phyloP scores from a whole-genome alignment of 169 alveolate genomes.

The Eimeria brunetti region DNA sequence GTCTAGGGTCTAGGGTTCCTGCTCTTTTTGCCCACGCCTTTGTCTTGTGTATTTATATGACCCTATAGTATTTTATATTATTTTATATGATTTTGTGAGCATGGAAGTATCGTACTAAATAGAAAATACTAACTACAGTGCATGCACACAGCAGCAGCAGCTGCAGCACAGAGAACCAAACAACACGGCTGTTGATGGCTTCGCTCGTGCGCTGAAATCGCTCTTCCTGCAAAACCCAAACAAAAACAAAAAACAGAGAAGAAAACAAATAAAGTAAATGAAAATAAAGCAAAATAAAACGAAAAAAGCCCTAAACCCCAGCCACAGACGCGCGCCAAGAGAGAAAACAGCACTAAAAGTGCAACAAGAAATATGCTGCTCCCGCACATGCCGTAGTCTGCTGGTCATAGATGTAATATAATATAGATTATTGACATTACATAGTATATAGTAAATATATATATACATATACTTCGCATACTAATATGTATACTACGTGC shows the following conservation, averaged over 20 bases:
- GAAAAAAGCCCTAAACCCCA: too few species aligned
- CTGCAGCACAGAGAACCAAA: conserved; percentile 76
- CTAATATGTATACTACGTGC: too few species aligned
- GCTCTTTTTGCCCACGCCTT: background rate
- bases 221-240: conserved; percentile 67
- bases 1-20: too few species aligned
- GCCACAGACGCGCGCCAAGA: background rate
- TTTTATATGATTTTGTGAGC: conserved; percentile 71
- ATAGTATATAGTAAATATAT: background rate
- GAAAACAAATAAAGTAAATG: background rate
- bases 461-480: background rate
- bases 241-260: background rate
- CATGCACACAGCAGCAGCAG: conserved; percentile 61
- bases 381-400: too few species aligned
- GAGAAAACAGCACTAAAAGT: too few species aligned
- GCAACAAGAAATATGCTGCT: too few species aligned
- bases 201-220: conserved; percentile 49
- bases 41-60: too few species aligned
- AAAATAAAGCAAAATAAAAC: too few species aligned
- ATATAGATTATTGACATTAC: too few species aligned
- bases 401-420: too few species aligned
- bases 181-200: conserved; percentile 71
- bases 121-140: conserved; percentile 62
- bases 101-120: conserved; percentile 78
- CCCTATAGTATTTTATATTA: too few species aligned